Conservation (phyloP, 106 monocot species). For the Dendrobium huoshanense region DNA sequence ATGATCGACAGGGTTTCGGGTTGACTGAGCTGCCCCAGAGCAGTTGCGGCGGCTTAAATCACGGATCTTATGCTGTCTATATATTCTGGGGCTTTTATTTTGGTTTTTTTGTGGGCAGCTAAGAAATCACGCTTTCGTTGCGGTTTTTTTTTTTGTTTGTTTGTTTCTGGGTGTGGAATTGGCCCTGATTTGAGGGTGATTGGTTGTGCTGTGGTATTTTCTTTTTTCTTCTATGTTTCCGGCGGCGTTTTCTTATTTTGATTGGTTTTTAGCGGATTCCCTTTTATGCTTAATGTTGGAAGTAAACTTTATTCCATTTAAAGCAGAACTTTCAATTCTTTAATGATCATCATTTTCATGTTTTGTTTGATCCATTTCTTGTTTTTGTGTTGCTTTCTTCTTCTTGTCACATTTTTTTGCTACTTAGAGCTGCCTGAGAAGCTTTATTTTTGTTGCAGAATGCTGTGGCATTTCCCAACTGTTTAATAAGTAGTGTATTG, state of each 20-base stretch:
- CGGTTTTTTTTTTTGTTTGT: not conserved
- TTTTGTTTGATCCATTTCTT: not conserved
- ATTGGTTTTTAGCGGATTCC: not conserved
- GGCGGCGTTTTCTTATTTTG: not conserved
- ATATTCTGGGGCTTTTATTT: not conserved
- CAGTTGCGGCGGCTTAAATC: not conserved
- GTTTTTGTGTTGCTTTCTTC: not conserved
- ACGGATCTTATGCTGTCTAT: not conserved
- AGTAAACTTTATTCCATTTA: not conserved
- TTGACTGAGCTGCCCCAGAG: not conserved
- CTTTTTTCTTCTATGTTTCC: not conserved
- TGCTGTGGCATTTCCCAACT: not conserved
- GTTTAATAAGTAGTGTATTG: not conserved
- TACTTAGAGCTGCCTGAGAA: not conserved
- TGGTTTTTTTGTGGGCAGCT: not conserved
- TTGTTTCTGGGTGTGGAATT: not conserved
- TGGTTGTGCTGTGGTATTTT: not conserved
- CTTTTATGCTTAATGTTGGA: not conserved
- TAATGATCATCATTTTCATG: not conserved
- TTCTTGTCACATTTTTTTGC: not conserved
- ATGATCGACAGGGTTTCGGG: not conserved
- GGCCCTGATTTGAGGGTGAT: not conserved
- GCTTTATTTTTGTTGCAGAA: conserved; percentile 10
- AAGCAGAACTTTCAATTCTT: not conserved
- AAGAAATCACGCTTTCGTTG: not conserved